These are phyloP conservation scores for Neurospora sp. DNA, from an alignment of 495 filamentous ascomycete species.

Conservation along the genomic window DNA sequence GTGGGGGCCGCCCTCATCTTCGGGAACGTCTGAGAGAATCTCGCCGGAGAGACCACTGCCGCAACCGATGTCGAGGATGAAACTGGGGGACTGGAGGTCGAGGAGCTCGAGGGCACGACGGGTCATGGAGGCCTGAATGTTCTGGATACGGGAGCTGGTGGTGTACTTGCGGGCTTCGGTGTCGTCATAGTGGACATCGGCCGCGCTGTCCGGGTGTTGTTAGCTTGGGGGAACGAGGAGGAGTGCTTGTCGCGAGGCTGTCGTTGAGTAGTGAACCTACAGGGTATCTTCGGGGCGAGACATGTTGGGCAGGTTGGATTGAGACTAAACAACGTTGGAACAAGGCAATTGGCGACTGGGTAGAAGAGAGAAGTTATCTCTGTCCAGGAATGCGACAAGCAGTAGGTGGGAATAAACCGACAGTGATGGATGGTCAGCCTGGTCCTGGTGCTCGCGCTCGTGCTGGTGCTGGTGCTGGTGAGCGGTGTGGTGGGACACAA, in stretches of 20 bases:
- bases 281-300: conserved; percentile 92
- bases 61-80: conserved; percentile 93
- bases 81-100: conserved; percentile 62
- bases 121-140: conserved; percentile 91
- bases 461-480: background rate
- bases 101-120: conserved; percentile 85
- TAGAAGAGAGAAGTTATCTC: background rate
- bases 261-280: conserved; percentile 36
- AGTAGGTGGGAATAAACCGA: background rate
- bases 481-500: background rate
- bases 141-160: conserved; percentile 89
- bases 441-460: background rate
- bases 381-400: background rate
- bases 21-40: conserved; percentile 60
- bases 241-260: conserved; percentile 7
- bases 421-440: background rate
- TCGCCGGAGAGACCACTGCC: conserved; percentile 91
- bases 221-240: conserved; percentile 4
- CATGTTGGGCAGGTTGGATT: conserved; percentile 45
- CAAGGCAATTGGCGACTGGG: background rate
- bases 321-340: background rate
- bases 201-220: conserved; percentile 52
- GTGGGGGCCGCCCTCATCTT: conserved; percentile 71
- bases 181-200: conserved; percentile 96
- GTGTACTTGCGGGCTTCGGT: conserved; percentile 93